phyloP scores from a whole-genome alignment of 2,329 filamentous ascomycete genomes.

The Rhynchosporium agropyri region DNA sequence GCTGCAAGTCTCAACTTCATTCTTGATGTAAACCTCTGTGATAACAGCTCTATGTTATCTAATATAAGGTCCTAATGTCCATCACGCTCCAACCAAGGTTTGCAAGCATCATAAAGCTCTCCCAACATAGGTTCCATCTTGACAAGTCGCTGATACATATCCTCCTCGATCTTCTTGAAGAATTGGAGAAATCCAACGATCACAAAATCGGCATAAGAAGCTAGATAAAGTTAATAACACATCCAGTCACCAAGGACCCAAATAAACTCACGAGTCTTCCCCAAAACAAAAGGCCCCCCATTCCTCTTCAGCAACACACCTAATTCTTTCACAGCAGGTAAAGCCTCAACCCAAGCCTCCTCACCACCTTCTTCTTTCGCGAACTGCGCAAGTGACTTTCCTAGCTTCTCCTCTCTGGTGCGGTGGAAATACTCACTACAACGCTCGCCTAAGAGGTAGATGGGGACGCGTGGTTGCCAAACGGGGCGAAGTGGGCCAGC shows the following conservation, averaged over 20 bases:
- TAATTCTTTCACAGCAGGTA: constrained; percentile 51
- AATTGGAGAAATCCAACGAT: constrained; percentile 54
- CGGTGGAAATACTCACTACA: constrained; percentile 58
- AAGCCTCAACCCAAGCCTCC: constrained; percentile 51
- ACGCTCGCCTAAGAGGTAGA: constrained; percentile 52
- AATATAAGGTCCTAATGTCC: constrained; percentile 24
- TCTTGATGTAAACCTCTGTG: no score
- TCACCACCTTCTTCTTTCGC: constrained; percentile 53
- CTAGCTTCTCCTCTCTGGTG: constrained; percentile 53
- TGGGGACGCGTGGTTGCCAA: constrained; percentile 53
- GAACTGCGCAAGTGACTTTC: constrained; percentile 56
- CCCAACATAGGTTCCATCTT: constrained; percentile 36
- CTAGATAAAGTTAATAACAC: constrained; percentile 23
- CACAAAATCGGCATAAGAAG: constrained; percentile 61
- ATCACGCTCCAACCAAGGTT: constrained; percentile 35
- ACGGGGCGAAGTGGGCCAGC: constrained; percentile 45
- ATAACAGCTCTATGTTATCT: no score
- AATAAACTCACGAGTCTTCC: constrained; percentile 46
- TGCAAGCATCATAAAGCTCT: constrained; percentile 31
- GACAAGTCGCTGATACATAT: constrained; percentile 46
- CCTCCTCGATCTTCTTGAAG: constrained; percentile 44
- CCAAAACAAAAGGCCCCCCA: constrained; percentile 63
- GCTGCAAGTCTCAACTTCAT: no score
- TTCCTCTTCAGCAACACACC: constrained; percentile 45
- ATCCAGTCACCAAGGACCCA: background rate